Conservation (phyloP, 2,329 filamentous ascomycete genomes). For the Fusarium sp. region DNA sequence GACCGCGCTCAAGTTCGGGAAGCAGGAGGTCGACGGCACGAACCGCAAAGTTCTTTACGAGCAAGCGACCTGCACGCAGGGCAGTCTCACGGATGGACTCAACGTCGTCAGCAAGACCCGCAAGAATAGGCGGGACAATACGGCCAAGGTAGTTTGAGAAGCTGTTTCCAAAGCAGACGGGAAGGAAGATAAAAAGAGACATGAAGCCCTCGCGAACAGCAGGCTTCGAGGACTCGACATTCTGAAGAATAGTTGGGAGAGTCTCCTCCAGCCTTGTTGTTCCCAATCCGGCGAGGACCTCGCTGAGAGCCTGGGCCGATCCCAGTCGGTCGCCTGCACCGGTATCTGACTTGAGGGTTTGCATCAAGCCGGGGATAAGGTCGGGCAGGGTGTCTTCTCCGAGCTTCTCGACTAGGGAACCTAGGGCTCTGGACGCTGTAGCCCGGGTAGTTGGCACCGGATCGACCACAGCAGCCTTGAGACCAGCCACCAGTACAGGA, state of each 20-base stretch:
- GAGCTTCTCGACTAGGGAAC: constrained; percentile 97
- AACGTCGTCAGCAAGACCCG: constrained; percentile 94
- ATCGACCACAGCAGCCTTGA: constrained; percentile 92
- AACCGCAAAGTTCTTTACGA: constrained; percentile 98
- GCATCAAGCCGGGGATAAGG: constrained; percentile 97
- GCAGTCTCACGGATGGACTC: constrained; percentile 98
- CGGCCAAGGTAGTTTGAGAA: constrained; percentile 96
- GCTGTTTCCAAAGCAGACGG: constrained; percentile 98
- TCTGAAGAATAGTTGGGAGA: constrained; percentile 94
- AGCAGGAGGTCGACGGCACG: constrained; percentile 94
- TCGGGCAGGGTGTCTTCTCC: constrained; percentile 97
- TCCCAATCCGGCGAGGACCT: constrained; percentile 95
- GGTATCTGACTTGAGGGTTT: constrained; percentile 96
- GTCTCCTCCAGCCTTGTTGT: constrained; percentile 95
- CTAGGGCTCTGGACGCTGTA: constrained; percentile 94
- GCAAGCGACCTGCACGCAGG: constrained; percentile 89
- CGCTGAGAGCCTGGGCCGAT: constrained; percentile 95
- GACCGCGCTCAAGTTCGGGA: constrained; percentile 93
- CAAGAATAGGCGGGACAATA: constrained; percentile 95
- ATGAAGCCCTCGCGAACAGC: constrained; percentile 98
- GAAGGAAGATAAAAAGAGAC: constrained; percentile 99
- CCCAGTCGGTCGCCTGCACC: constrained; percentile 96
- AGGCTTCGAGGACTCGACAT: constrained; percentile 91
- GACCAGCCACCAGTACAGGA: constrained; percentile 90
- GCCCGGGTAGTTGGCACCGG: constrained; percentile 97